Evolutionary conservation across 129 eudicot species (phyloP).

Genomic region (carrot (Daucus carota)): DH1_v3.0 NC_030385.2:30241001-30241500

Average conservation of each 20-base stretch:
- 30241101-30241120: constrained; percentile 51
- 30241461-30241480: constrained; percentile 22
- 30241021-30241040: constrained; percentile 58
- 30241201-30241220: constrained; percentile 54
- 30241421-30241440: constrained; percentile 14
- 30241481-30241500: constrained; percentile 39
- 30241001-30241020: constrained; percentile 4
- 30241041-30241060: constrained; percentile 41
- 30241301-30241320: constrained; percentile 8
- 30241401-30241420: constrained; percentile 22
- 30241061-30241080: constrained; percentile 56
- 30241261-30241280: constrained; percentile 20
- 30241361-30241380: constrained; percentile 17
- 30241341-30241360: constrained; percentile 26
- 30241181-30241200: constrained; percentile 57
- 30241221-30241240: constrained; percentile 40
- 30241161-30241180: constrained; percentile 42
- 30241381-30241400: constrained; percentile 12
- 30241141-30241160: constrained; percentile 48
- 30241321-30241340: constrained; percentile 28
- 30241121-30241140: constrained; percentile 50
- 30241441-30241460: constrained; percentile 14
- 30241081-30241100: constrained; percentile 74
- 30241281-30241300: constrained; percentile 48
- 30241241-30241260: constrained; percentile 37